Percentiles rank a stretch among this genome's conserved stretches.
Conservation (phyloP, 257 asterid genomes). For the Przewalskia tangutica region DNA sequence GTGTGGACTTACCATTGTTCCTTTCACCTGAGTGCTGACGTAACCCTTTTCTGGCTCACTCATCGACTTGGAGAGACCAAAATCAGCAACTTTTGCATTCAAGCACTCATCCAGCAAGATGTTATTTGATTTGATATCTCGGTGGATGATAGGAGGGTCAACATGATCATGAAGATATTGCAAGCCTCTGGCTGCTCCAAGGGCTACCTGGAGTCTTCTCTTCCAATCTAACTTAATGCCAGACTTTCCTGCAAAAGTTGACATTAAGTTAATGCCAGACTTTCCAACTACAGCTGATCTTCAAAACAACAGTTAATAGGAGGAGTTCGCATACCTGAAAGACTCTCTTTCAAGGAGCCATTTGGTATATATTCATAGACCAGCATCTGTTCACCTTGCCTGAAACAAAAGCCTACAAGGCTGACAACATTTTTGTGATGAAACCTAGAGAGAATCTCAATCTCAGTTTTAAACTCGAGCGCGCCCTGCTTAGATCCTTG, state of each 20-base stretch:
- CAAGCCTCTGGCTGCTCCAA: conserved; percentile 14
- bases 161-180: conserved; percentile 11
- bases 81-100: conserved; percentile 13
- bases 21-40: conserved; percentile 12
- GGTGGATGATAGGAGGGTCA: conserved; percentile 15
- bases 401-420: conserved; percentile 15
- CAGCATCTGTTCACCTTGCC: conserved; percentile 11
- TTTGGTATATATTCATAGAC: conserved; percentile 7
- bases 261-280: background rate
- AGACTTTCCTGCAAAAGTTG: background rate
- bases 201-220: conserved; percentile 8
- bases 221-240: conserved; percentile 7
- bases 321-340: conserved; percentile 1
- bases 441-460: conserved; percentile 12
- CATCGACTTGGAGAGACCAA: conserved; percentile 12
- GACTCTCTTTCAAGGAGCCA: conserved; percentile 9
- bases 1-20: conserved; percentile 11
- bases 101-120: conserved; percentile 4
- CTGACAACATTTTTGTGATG: conserved; percentile 15
- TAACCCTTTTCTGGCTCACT: conserved; percentile 8
- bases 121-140: conserved; percentile 13
- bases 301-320: background rate
- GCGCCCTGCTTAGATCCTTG: conserved; percentile 12
- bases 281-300: background rate
- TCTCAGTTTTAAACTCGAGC: conserved; percentile 14